phyloP scores from a whole-genome alignment of 441 rosid genomes.

The Monsonia emarginata region DNA sequence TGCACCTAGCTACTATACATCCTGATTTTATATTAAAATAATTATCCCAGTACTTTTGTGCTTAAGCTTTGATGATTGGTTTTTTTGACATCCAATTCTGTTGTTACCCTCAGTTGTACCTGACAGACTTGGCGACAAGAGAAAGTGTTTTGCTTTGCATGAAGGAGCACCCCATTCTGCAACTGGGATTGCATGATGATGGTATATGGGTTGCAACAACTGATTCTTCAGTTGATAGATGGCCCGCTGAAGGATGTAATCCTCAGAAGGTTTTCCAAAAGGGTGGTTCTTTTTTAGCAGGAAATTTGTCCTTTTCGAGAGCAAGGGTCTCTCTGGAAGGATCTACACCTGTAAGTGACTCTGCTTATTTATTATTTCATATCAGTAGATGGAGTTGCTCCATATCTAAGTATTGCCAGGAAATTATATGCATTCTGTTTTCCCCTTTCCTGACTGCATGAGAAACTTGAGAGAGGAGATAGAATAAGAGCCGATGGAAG shows the following conservation, averaged over 20 bases:
- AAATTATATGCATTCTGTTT: background rate
- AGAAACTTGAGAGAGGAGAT: background rate
- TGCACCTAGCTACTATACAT: background rate
- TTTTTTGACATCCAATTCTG: slow-evolving; percentile 16
- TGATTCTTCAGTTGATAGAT: slow-evolving; percentile 76
- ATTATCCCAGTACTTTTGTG: background rate
- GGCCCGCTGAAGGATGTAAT: slow-evolving; percentile 88
- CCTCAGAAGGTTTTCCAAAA: slow-evolving; percentile 70
- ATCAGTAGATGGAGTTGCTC: background rate
- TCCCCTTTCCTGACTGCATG: background rate
- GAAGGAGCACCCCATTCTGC: slow-evolving; percentile 81
- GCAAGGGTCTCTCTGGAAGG: slow-evolving; percentile 97
- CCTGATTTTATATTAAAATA: background rate
- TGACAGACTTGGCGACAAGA: slow-evolving; percentile 93
- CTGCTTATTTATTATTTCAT: background rate
- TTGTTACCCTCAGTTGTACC: slow-evolving; percentile 56
- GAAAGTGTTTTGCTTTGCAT: slow-evolving; percentile 90
- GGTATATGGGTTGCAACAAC: slow-evolving; percentile 93
- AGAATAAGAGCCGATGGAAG: background rate
- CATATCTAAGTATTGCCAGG: background rate
- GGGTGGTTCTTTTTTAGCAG: slow-evolving; percentile 95
- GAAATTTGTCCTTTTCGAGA: slow-evolving; percentile 93
- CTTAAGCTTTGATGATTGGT: background rate
- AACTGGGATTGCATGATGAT: slow-evolving; percentile 83
- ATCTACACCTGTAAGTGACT: slow-evolving; percentile 67